These are phyloP conservation scores for Aspergillus aculeatinus DNA, from an alignment of 2,329 filamentous ascomycete genomes.

Conservation along the genomic window DNA sequence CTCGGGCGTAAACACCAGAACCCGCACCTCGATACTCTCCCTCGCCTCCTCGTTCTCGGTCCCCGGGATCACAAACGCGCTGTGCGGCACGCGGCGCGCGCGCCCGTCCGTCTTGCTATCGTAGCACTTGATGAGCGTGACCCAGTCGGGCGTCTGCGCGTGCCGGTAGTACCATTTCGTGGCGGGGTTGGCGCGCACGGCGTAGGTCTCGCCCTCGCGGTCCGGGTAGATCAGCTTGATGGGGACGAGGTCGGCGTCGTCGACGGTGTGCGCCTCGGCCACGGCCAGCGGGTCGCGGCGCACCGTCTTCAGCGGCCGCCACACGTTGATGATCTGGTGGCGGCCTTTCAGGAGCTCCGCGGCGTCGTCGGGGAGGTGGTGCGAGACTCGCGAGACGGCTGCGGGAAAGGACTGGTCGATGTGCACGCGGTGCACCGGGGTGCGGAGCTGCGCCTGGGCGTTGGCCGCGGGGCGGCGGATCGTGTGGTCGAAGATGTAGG, in stretches of 20 bases:
- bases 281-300: constrained; percentile 56
- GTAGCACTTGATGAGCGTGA: constrained; percentile 62
- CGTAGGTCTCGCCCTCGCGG: constrained; percentile 52
- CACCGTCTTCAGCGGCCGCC: constrained; percentile 53
- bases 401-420: constrained; percentile 53
- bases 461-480: constrained; percentile 44
- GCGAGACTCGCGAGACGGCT: constrained; percentile 42
- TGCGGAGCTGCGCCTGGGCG: constrained; percentile 36
- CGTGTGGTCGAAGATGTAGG: constrained; percentile 54
- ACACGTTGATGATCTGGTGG: constrained; percentile 54
- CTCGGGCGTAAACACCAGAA: constrained; percentile 53
- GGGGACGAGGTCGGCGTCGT: constrained; percentile 52
- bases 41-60: constrained; percentile 40
- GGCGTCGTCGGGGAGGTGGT: constrained; percentile 48
- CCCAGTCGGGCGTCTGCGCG: constrained; percentile 54
- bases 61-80: constrained; percentile 54
- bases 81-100: constrained; percentile 56
- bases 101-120: constrained; percentile 58
- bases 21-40: constrained; percentile 59
- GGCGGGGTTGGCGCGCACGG: constrained; percentile 41
- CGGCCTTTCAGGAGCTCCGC: constrained; percentile 44
- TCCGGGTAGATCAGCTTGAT: constrained; percentile 53
- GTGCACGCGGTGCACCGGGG: constrained; percentile 52
- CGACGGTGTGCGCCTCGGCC: constrained; percentile 52
- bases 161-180: constrained; percentile 57